Evolutionary conservation across 108 stramenopile genomes (phyloP).

Genomic region (Pelagomonas calceolata): DNA sequence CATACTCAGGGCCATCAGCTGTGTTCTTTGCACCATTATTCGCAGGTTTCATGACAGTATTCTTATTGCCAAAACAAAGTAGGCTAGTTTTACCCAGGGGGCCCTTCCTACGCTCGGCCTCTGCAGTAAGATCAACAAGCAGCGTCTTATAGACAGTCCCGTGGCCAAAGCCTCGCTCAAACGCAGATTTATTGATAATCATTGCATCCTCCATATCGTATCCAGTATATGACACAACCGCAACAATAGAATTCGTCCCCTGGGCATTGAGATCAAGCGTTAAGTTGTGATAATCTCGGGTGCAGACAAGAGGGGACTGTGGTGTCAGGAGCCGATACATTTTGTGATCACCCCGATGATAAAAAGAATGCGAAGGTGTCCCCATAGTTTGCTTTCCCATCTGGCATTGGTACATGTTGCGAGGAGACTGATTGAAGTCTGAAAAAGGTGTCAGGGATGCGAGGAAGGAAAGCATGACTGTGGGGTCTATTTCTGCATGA

Average conservation of each 20-base stretch:
- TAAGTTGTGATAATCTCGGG: conserved; percentile 68
- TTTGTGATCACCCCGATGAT: conserved; percentile 89
- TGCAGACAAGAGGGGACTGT: conserved; percentile 94
- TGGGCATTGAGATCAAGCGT: conserved; percentile 97
- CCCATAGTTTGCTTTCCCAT: conserved; percentile 99
- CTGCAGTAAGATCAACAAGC: conserved; percentile 68
- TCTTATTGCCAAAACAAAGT: no score
- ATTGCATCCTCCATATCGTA: conserved; percentile 99
- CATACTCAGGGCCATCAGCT: no score
- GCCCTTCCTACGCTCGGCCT: conserved; percentile 31
- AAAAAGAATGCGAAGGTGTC: conserved; percentile 81
- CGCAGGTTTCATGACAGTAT: no score
- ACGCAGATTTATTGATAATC: conserved; percentile 91
- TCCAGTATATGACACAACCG: conserved; percentile 97
- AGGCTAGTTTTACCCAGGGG: no score
- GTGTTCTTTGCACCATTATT: no score
- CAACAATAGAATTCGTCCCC: conserved; percentile 95
- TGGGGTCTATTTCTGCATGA: conserved; percentile 90
- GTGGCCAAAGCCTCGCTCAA: conserved; percentile 84
- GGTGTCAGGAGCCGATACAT: conserved; percentile 81
- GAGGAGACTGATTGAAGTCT: conserved; percentile 95
- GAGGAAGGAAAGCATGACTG: conserved; percentile 89
- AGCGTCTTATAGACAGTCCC: conserved; percentile 89
- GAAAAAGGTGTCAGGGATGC: conserved; percentile 91
- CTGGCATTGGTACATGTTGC: conserved; percentile 94